Base-by-base conservation (phyloP, 2,329 filamentous ascomycete genomes). In the Fusarium nurragi region DNA sequence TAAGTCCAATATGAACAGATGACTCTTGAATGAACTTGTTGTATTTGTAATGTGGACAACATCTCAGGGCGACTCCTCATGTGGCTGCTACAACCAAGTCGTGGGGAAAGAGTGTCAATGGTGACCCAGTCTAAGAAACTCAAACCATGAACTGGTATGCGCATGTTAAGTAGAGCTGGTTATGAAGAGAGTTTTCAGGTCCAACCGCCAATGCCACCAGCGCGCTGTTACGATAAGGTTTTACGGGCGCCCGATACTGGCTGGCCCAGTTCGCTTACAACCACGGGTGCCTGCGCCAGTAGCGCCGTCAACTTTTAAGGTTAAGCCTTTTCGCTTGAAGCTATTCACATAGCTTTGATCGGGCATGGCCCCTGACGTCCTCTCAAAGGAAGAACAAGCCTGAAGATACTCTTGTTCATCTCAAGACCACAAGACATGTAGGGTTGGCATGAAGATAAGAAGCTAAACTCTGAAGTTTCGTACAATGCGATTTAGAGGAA, bases 221-320 rank as follows among this genome's bases (percentile, higher is more conserved):
- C 26, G 25, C 5, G 25, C n/a, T 40, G 54, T 67, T 23, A 7
- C 14, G 22, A 45, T 65, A 67, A 47, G 46, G 63, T 66, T 66
- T 45, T 32, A 19, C 22, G 39, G 54, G 48, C 54, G 37, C 22
- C 41, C 43, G 62, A 53, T 39, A 16, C 10, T 30, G 32, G 32
- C 19, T 45, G 36, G 48, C 38, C 32, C 30, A 28, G 14, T 21
- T 40, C 40, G 30, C 30, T 56, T 46, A 38, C 21, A 36, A 40
- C 23, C 14, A 26, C 54, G 63, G 63, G 62, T 65, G 57, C 62
- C 44, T 66, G 64, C 64, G 53, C 63, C 49, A 64, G 64, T 67
- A 60, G 49, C 32, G 59, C 44, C 36, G 39, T 50, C 14, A 13
- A 34, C 18, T 23, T n/a, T n/a, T n/a, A 14, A 16, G 30, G 46